Conservation (phyloP, 192 early-diverging fungal species). For the Mortierella claussenii region DNA sequence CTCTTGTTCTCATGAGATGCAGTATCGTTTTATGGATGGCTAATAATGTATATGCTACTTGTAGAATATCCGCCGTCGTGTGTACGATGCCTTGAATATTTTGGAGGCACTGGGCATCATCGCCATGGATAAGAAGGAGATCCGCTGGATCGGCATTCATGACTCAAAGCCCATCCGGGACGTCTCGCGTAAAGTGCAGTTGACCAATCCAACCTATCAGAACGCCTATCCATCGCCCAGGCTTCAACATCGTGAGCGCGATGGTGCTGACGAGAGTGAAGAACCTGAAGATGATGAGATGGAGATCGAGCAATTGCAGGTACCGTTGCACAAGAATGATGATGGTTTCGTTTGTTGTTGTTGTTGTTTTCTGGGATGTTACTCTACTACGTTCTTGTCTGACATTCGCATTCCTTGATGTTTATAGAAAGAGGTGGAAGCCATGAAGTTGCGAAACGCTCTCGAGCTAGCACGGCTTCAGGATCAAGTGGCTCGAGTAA, state of each 20-base stretch:
- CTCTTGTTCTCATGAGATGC: too few relatives aligned
- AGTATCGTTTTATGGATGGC: too few relatives aligned
- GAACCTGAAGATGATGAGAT: constrained; percentile 52
- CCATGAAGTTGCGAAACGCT: constrained; percentile 20
- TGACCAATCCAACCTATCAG: neutral
- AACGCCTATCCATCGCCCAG: neutral
- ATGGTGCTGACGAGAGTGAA: constrained; percentile 49
- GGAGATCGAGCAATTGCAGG: constrained; percentile 49
- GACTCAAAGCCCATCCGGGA: constrained; percentile 34
- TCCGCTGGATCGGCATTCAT: constrained; percentile 71
- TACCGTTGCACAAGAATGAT: too few relatives aligned
- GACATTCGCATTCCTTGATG: too few relatives aligned
- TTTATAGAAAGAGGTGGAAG: constrained; percentile 36
- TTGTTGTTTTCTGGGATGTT: neutral
- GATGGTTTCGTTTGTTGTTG: too few relatives aligned
- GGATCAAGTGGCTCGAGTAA: constrained; percentile 43
- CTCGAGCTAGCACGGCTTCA: constrained; percentile 30
- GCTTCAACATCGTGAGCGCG: constrained; percentile 17
- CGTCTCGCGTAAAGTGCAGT: constrained; percentile 6
- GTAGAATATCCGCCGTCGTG: constrained; percentile 75
- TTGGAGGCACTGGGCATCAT: constrained; percentile 73
- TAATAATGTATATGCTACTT: too few relatives aligned
- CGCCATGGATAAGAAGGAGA: constrained; percentile 70
- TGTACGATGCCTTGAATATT: constrained; percentile 80
- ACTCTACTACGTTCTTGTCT: too few relatives aligned